A percentile compares a stretch with the other conserved stretches of the same genome.
Conservation (phyloP, 352 stramenopile genomes). For the Pythium plurisporium region DNA sequence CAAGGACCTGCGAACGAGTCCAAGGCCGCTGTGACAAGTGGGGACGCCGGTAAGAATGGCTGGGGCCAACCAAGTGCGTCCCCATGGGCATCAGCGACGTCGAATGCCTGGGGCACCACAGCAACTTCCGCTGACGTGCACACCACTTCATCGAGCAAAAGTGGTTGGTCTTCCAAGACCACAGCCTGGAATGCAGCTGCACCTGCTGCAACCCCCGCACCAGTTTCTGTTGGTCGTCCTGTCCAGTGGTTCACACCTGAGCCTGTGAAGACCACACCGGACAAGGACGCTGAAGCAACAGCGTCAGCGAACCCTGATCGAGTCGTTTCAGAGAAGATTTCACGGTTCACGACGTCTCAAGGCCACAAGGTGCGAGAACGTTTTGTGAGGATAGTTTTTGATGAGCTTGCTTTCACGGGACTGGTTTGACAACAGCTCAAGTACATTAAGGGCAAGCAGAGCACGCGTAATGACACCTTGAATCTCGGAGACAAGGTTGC, state of each 20-base stretch:
- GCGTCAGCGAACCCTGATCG: not conserved
- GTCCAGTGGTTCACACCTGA: slow-evolving; percentile 21
- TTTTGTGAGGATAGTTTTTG: not conserved
- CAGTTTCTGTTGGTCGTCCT: not conserved
- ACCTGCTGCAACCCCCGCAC: not conserved
- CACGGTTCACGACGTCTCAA: slow-evolving; percentile 54
- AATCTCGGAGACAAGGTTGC: slow-evolving; percentile 42
- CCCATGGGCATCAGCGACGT: not conserved
- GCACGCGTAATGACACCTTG: slow-evolving; percentile 52
- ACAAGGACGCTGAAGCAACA: not conserved
- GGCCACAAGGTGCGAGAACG: slow-evolving; percentile 50
- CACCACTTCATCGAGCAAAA: not conserved
- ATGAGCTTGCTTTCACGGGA: not conserved
- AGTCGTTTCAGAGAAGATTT: slow-evolving; percentile 16
- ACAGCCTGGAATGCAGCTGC: slow-evolving; percentile 24
- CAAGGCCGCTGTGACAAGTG: not conserved
- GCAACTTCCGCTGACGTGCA: not conserved
- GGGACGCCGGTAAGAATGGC: not conserved
- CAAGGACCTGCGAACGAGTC: not conserved
- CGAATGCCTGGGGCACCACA: not conserved
- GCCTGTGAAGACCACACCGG: not conserved
- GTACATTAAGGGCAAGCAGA: slow-evolving; percentile 65
- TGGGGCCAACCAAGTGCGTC: slow-evolving; percentile 6
- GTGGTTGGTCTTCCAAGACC: slow-evolving; percentile 20
- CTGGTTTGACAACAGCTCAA: slow-evolving; percentile 56